phyloP scores from a whole-genome alignment of 352 stramenopile species.

The Thraustotheca clavata region DNA sequence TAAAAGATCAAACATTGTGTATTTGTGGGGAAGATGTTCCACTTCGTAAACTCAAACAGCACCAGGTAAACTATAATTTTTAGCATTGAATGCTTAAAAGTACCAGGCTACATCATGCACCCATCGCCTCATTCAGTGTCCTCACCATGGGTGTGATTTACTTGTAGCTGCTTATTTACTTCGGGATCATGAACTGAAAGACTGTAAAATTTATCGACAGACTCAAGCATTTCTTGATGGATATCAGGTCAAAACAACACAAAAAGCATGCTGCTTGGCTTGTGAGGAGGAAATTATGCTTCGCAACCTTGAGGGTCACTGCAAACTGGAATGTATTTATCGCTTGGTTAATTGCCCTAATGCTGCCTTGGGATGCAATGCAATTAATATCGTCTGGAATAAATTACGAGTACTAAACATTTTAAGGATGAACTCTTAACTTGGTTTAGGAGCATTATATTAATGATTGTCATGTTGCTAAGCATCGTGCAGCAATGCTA shows the following conservation, averaged over 20 bases:
- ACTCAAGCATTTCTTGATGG: slow-evolving; percentile 34
- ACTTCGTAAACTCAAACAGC: slow-evolving; percentile 25
- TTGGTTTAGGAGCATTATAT: not conserved
- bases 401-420: slow-evolving; percentile 22
- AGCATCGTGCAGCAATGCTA: slow-evolving; percentile 32
- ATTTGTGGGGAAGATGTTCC: slow-evolving; percentile 48
- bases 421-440: not conserved
- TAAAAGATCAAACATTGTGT: slow-evolving; percentile 33
- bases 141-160: slow-evolving; percentile 33
- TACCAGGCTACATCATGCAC: slow-evolving; percentile 30
- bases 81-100: not conserved
- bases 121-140: slow-evolving; percentile 34
- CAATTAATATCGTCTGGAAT: slow-evolving; percentile 29
- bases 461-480: slow-evolving; percentile 35
- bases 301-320: slow-evolving; percentile 36
- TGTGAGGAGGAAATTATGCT: slow-evolving; percentile 33
- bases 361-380: slow-evolving; percentile 40
- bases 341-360: slow-evolving; percentile 39
- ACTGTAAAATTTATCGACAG: slow-evolving; percentile 29
- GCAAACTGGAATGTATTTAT: slow-evolving; percentile 38
- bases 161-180: slow-evolving; percentile 29
- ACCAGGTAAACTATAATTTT: slow-evolving; percentile 21
- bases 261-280: slow-evolving; percentile 32
- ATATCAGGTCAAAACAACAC: slow-evolving; percentile 27
- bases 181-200: slow-evolving; percentile 31